Evolutionary conservation across 139 green algal species (phyloP).

Genomic region (Picochlorum sp.): DNA sequence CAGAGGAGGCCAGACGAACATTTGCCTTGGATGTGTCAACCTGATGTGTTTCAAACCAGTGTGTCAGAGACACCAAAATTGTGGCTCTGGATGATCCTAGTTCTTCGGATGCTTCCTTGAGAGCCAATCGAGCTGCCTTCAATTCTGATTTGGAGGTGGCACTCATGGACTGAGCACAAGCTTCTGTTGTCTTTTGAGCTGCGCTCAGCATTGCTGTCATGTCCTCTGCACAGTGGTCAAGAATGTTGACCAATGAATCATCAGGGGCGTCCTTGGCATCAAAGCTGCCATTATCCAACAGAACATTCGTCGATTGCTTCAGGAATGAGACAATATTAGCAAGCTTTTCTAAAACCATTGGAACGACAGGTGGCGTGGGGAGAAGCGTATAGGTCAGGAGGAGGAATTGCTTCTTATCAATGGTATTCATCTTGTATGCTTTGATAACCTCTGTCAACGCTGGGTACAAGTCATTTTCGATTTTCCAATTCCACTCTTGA

Average conservation of each 20-base stretch:
- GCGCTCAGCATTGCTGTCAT: background rate
- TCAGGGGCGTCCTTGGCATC: background rate
- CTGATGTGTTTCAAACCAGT: background rate
- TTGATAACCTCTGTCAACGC: background rate
- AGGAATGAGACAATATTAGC: background rate
- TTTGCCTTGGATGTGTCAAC: background rate
- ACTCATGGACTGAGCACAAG: background rate
- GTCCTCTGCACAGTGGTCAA: background rate
- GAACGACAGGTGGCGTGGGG: conserved; percentile 11
- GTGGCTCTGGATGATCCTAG: background rate
- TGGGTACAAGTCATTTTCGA: background rate
- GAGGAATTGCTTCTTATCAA: conserved; percentile 17
- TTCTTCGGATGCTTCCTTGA: background rate
- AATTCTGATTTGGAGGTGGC: background rate
- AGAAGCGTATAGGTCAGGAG: conserved; percentile 16
- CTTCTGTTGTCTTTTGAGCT: background rate
- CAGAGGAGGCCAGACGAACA: background rate
- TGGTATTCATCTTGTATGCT: conserved; percentile 7
- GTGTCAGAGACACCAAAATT: background rate
- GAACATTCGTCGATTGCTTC: background rate
- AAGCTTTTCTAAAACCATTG: background rate
- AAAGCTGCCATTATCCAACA: background rate
- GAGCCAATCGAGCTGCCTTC: background rate
- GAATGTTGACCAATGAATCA: background rate
- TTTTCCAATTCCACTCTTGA: background rate